A percentile compares a stretch with the other conserved stretches of the same genome.
phyloP scores from a whole-genome alignment of 495 filamentous ascomycete species.

The Neurospora sp. region DNA sequence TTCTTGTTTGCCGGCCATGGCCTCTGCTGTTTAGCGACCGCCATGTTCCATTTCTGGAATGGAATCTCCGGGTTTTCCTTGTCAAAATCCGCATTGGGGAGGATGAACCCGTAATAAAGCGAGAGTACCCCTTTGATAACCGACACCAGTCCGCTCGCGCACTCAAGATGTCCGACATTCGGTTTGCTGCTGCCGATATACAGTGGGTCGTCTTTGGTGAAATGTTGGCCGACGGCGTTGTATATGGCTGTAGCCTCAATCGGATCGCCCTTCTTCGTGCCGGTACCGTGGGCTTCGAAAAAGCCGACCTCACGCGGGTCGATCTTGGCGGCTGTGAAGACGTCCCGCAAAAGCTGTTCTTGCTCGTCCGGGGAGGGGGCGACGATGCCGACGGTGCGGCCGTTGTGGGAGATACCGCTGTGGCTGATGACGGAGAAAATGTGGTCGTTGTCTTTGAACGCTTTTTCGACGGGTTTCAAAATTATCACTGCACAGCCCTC shows the following conservation, averaged over 20 bases:
- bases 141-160: slow-evolving; percentile 44
- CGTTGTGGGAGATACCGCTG: slow-evolving; percentile 46
- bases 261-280: slow-evolving; percentile 52
- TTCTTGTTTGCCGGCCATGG: slow-evolving; percentile 32
- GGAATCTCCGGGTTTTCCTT: slow-evolving; percentile 33
- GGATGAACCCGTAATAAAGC: slow-evolving; percentile 46
- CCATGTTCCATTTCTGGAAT: slow-evolving; percentile 35
- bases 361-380: slow-evolving; percentile 44
- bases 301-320: slow-evolving; percentile 34
- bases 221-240: slow-evolving; percentile 30
- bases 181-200: slow-evolving; percentile 51
- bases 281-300: slow-evolving; percentile 48
- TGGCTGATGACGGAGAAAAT: slow-evolving; percentile 47
- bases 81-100: slow-evolving; percentile 43
- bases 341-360: slow-evolving; percentile 32
- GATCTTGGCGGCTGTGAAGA: slow-evolving; percentile 31
- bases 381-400: slow-evolving; percentile 43
- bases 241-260: slow-evolving; percentile 49
- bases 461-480: slow-evolving; percentile 46
- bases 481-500: slow-evolving; percentile 34
- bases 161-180: slow-evolving; percentile 52
- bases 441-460: slow-evolving; percentile 42
- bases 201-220: slow-evolving; percentile 30
- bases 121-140: slow-evolving; percentile 51
- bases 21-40: slow-evolving; percentile 2